Conservation (phyloP, 495 filamentous ascomycete genomes). For the Chaetomium tenue region DNA sequence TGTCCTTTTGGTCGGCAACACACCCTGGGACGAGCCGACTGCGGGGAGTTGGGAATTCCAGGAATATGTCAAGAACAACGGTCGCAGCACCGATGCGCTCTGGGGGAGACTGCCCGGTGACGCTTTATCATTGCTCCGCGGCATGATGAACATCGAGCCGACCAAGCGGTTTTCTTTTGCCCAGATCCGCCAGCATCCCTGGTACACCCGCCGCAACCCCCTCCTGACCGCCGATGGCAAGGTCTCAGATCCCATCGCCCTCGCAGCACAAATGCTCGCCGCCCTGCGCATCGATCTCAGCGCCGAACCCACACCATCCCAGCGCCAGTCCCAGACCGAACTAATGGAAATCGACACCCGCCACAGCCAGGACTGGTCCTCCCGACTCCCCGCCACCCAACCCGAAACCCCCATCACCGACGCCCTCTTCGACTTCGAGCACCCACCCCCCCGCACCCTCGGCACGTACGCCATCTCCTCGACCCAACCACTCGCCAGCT, state of each 20-base stretch:
- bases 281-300: slow-evolving; percentile 88
- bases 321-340: slow-evolving; percentile 39
- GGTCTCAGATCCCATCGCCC: slow-evolving; percentile 71
- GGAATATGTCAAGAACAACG: slow-evolving; percentile 77
- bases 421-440: slow-evolving; percentile 75
- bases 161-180: slow-evolving; percentile 76
- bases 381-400: slow-evolving; percentile 64
- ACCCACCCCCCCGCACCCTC: slow-evolving; percentile 47
- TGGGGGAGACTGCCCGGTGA: slow-evolving; percentile 78
- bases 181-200: slow-evolving; percentile 88
- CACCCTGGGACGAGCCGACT: slow-evolving; percentile 94
- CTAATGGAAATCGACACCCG: slow-evolving; percentile 61
- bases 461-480: slow-evolving; percentile 55
- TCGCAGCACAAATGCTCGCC: slow-evolving; percentile 92
- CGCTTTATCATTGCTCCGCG: slow-evolving; percentile 82
- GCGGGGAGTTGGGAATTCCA: slow-evolving; percentile 74
- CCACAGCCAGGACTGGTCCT: slow-evolving; percentile 26
- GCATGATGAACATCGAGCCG: slow-evolving; percentile 86
- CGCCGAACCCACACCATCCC: slow-evolving; percentile 58
- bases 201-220: slow-evolving; percentile 84
- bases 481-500: slow-evolving; percentile 49
- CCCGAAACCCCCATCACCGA: slow-evolving; percentile 71
- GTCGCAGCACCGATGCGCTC: slow-evolving; percentile 76
- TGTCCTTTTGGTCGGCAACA: slow-evolving; percentile 92
- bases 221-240: slow-evolving; percentile 70